These are phyloP conservation scores for Lachancea nothofagi DNA, from an alignment of 805 yeast species.

Conservation along the genomic window DNA sequence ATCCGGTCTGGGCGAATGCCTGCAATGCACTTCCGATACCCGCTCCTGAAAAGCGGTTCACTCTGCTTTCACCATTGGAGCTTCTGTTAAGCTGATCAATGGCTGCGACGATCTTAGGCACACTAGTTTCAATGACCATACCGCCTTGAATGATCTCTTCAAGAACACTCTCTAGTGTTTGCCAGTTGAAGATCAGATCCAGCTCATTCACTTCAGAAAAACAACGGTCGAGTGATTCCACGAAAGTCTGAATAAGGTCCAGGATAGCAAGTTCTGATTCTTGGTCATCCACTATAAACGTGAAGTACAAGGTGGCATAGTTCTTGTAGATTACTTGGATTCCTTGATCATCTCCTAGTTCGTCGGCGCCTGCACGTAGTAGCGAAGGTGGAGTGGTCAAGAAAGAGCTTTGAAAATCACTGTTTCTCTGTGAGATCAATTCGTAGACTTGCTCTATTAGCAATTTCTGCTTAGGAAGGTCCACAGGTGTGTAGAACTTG, in stretches of 20 bases:
- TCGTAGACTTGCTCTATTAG: constrained; percentile 78
- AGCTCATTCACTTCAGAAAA: constrained; percentile 92
- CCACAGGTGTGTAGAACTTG: constrained; percentile 90
- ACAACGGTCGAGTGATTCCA: constrained; percentile 88
- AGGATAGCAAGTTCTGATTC: constrained; percentile 91
- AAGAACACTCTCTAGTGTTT: constrained; percentile 82
- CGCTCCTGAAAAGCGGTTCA: constrained; percentile 19
- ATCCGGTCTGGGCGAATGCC: constrained; percentile 32
- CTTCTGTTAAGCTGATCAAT: constrained; percentile 51
- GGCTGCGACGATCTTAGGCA: constrained; percentile 69
- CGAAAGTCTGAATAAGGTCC: constrained; percentile 94
- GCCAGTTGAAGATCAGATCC: constrained; percentile 98
- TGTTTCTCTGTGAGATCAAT: constrained; percentile 61
- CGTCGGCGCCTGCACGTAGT: constrained; percentile 34
- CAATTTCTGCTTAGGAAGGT: constrained; percentile 72
- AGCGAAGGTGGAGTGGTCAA: constrained; percentile 78
- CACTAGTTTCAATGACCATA: constrained; percentile 92
- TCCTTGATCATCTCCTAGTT: constrained; percentile 52
- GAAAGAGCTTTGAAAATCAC: constrained; percentile 75
- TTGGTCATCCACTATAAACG: constrained; percentile 91
- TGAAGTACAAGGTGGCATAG: constrained; percentile 94
- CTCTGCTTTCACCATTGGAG: constrained; percentile 22
- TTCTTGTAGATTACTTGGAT: constrained; percentile 89
- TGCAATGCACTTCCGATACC: constrained; percentile 29
- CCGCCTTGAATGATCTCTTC: constrained; percentile 96